Evolutionary conservation across 495 filamentous ascomycete genomes (phyloP).

Genomic region (Tuber borchii): DNA sequence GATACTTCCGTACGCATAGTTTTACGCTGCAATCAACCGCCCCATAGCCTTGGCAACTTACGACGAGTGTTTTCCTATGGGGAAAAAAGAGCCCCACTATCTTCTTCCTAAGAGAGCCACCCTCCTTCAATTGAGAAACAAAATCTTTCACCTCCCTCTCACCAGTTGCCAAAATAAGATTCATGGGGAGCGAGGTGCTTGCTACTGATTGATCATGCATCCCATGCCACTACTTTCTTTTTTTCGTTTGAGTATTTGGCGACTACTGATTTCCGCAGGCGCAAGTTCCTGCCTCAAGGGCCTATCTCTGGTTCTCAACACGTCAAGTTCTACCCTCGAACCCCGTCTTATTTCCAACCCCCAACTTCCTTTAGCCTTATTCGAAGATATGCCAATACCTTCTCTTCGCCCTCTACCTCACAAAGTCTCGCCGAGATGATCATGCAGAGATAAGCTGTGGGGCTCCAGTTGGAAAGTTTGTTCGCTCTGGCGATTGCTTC

Average conservation of each 20-base stretch:
- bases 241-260: background rate
- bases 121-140: background rate
- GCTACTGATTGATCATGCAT: background rate
- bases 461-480: constrained; percentile 61
- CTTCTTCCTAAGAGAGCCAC: background rate
- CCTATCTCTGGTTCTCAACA: constrained; percentile 14
- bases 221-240: background rate
- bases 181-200: background rate
- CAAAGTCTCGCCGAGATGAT: constrained; percentile 94
- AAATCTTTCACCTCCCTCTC: background rate
- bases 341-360: constrained; percentile 43
- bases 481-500: constrained; percentile 71
- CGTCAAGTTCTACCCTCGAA: constrained; percentile 20
- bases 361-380: constrained; percentile 42
- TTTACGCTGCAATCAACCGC: too few species aligned
- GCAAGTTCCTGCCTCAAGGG: constrained; percentile 20
- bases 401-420: constrained; percentile 43
- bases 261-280: constrained; percentile 1
- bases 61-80: too few species aligned
- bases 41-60: too few species aligned
- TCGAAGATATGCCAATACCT: constrained; percentile 39
- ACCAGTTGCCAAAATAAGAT: background rate
- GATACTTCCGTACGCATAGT: too few species aligned
- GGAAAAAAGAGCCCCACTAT: background rate
- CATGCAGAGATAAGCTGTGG: constrained; percentile 68